Evolutionary conservation across 352 stramenopile species (phyloP).

Genomic region (Phytophthora sansomeana): DNA sequence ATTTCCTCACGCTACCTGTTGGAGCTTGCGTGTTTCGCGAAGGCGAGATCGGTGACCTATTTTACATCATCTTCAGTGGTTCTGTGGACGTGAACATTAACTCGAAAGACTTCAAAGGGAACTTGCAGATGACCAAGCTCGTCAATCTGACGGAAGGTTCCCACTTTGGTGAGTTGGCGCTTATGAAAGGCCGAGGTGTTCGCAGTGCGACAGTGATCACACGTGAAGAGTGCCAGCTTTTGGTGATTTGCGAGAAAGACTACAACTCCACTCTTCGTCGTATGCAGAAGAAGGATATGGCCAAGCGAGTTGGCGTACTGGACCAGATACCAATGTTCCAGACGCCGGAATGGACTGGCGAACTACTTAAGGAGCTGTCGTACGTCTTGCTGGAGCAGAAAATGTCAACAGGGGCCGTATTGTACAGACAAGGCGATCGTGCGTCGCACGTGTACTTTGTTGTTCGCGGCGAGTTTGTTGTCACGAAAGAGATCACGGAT

Average conservation of each 20-base stretch:
- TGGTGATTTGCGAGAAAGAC: slow-evolving; percentile 81
- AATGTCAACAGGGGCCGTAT: slow-evolving; percentile 45
- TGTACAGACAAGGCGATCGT: slow-evolving; percentile 72
- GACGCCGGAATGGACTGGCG: slow-evolving; percentile 73
- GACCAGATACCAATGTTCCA: slow-evolving; percentile 81
- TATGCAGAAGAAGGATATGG: slow-evolving; percentile 77
- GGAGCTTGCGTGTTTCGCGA: slow-evolving; percentile 67
- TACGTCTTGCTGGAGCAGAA: slow-evolving; percentile 77
- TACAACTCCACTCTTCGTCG: slow-evolving; percentile 75
- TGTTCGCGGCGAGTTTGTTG: slow-evolving; percentile 66
- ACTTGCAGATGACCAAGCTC: slow-evolving; percentile 68
- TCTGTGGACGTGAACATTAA: slow-evolving; percentile 76
- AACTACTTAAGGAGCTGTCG: slow-evolving; percentile 76
- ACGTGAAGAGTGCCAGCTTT: slow-evolving; percentile 61
- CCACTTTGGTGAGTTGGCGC: slow-evolving; percentile 75
- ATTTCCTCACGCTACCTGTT: slow-evolving; percentile 51
- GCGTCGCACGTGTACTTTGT: slow-evolving; percentile 76
- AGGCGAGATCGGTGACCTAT: slow-evolving; percentile 73
- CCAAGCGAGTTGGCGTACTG: slow-evolving; percentile 61
- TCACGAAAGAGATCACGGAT: slow-evolving; percentile 64
- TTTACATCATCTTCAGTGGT: slow-evolving; percentile 82
- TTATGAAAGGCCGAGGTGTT: slow-evolving; percentile 79
- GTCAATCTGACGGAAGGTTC: slow-evolving; percentile 75
- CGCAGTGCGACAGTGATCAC: slow-evolving; percentile 76
- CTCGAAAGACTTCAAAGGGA: slow-evolving; percentile 58